Evolutionary conservation across 2,329 filamentous ascomycete species (phyloP), one percentile per base, ranked within the genome.

Genomic region (Fusarium concolor): DNA sequence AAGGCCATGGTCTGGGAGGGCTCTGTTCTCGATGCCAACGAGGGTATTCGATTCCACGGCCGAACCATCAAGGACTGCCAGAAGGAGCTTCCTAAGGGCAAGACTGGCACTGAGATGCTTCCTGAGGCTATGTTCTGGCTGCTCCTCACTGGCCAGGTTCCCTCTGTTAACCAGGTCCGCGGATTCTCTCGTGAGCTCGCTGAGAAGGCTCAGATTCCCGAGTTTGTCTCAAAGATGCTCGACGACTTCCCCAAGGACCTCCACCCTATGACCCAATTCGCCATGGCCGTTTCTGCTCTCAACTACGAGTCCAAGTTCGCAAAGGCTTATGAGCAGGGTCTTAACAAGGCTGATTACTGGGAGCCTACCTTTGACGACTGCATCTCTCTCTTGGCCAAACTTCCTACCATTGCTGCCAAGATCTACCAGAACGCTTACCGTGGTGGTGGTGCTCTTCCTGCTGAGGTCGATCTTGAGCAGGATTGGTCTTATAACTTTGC

Each of bases 101-200:
- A 87, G 62, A 89, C 92, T 4, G 93, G 95, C 75, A 96, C 93
- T 8, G 95, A 98, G 83, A 99, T 98, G 96, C 88, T 98, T 14
- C 96, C 96, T 46, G 96, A 99, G 82, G 90, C 95, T 80, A 99
- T 99, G 96, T 99, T 99, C 87, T 99, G 96, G 96, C 89, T 98
- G 41, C 89, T 99, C 50, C 86, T 99, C 73, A 99, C 96, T 11
- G 96, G 96, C 62, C 87, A 96, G 80, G 92, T 98, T 22, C 96
- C 96, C 24, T 92, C 92, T 2, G 91, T 90, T 22, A 83, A 84
- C 66, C 96, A 99, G 81, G 89, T 96, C 67, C 92, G 95, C 74
- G 84, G 82, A 43, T 89, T 99, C 74, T 97, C 93, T 45, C 88
- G 90, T 60, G 91, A 98, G 79, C 86, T 98, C 24, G 96, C 96